phyloP scores from a whole-genome alignment of 257 asterid species.

The Solanum stenotomum region DNA sequence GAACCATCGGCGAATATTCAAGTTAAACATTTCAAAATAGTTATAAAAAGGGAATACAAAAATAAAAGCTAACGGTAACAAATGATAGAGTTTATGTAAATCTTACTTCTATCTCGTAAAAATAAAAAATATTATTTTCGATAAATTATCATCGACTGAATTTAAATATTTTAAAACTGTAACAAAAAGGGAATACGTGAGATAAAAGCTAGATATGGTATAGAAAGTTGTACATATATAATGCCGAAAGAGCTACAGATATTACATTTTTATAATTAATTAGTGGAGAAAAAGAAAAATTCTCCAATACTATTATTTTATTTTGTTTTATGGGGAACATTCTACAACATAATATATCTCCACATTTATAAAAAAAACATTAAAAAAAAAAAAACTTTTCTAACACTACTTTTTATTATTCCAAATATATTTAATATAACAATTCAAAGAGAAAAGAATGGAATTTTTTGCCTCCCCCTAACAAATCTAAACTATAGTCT shows the following conservation, averaged over 20 bases:
- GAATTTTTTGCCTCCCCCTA: neutral
- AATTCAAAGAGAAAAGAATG: neutral
- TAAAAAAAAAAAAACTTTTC: neutral
- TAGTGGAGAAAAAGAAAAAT: neutral
- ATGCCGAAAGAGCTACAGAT: neutral
- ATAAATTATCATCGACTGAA: too few relatives aligned
- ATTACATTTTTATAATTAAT: neutral
- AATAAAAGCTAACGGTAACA: too few relatives aligned
- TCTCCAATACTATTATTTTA: neutral
- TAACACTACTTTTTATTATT: neutral
- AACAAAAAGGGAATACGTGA: too few relatives aligned
- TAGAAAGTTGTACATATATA: neutral
- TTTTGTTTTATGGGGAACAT: neutral
- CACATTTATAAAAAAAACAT: neutral
- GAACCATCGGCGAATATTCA: too few relatives aligned
- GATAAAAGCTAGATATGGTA: neutral
- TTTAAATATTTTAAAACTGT: too few relatives aligned
- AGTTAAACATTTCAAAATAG: too few relatives aligned
- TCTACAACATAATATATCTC: neutral
- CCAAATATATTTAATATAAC: neutral
- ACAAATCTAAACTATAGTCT: neutral
- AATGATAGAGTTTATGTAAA: too few relatives aligned
- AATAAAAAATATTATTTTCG: too few relatives aligned
- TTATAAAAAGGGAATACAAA: too few relatives aligned
- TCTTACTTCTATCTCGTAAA: too few relatives aligned